These are phyloP conservation scores for Capsicum baccatum DNA, from an alignment of 257 asterid genomes.

Conservation along the genomic window DNA sequence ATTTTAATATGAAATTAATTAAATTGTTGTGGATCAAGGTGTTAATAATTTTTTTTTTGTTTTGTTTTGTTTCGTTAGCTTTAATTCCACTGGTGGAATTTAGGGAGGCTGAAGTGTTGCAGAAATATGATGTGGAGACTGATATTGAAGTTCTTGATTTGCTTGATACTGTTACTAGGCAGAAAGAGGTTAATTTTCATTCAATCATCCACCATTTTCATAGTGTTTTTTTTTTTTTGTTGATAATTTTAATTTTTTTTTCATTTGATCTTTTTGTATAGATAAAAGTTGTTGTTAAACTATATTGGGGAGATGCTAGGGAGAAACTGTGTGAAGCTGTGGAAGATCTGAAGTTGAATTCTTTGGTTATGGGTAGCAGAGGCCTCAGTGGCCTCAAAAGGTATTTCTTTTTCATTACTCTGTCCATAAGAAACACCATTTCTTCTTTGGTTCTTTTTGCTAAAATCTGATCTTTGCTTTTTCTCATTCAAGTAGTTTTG, in stretches of 20 bases:
- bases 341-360: constrained; percentile 72
- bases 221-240: background rate
- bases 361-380: constrained; percentile 87
- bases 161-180: constrained; percentile 83
- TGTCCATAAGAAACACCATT: no score
- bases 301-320: constrained; percentile 94
- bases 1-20: background rate
- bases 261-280: constrained; percentile 27
- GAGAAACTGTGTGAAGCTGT: constrained; percentile 71
- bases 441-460: background rate
- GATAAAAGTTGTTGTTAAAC: constrained; percentile 67
- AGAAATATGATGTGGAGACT: constrained; percentile 58
- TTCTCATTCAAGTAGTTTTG: background rate
- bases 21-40: background rate
- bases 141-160: constrained; percentile 80
- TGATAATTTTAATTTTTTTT: background rate
- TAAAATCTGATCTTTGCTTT: background rate
- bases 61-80: constrained; percentile 47
- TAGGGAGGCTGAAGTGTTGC: constrained; percentile 74
- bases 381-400: constrained; percentile 72
- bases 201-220: background rate
- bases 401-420: constrained; percentile 34
- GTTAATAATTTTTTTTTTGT: background rate
- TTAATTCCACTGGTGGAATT: constrained; percentile 80
- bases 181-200: constrained; percentile 67